These are phyloP conservation scores for Camellia sinensis DNA, from an alignment of 148 eudicot genomes.

Conservation along the genomic window DNA sequence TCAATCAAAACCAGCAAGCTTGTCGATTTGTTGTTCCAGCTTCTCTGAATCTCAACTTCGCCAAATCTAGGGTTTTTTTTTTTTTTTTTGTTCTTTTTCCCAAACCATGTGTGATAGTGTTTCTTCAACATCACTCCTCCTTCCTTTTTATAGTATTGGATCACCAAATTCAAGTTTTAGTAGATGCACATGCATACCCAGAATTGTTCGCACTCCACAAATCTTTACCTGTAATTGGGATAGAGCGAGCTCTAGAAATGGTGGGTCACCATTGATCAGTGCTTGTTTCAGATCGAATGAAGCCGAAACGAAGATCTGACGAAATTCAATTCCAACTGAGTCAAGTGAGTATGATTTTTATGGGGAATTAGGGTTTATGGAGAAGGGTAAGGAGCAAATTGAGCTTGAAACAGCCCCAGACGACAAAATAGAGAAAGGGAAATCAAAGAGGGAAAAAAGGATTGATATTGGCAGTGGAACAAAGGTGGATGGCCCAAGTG, in stretches of 20 bases:
- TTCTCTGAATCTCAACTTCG: not conserved
- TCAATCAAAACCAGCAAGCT: not conserved
- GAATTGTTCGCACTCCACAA: not conserved
- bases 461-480: not conserved
- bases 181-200: not conserved
- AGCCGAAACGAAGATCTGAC: not conserved
- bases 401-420: not conserved
- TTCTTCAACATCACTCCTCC: constrained; percentile 11
- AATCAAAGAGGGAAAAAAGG: constrained; percentile 3
- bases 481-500: constrained; percentile 1
- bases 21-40: not conserved
- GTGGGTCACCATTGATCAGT: not conserved
- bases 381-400: constrained; percentile 18
- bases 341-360: constrained; percentile 26
- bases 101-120: constrained; percentile 21
- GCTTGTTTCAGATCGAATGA: constrained; percentile 6
- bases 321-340: constrained; percentile 18
- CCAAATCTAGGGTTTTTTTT: not conserved
- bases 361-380: constrained; percentile 26
- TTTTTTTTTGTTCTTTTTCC: not conserved
- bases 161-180: not conserved
- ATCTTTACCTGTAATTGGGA: not conserved
- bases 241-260: constrained; percentile 1
- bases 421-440: not conserved
- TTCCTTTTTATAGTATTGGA: not conserved